Evolutionary conservation across 192 early-diverging fungal species (phyloP).

Genomic region (Coemansia sp.): DNA sequence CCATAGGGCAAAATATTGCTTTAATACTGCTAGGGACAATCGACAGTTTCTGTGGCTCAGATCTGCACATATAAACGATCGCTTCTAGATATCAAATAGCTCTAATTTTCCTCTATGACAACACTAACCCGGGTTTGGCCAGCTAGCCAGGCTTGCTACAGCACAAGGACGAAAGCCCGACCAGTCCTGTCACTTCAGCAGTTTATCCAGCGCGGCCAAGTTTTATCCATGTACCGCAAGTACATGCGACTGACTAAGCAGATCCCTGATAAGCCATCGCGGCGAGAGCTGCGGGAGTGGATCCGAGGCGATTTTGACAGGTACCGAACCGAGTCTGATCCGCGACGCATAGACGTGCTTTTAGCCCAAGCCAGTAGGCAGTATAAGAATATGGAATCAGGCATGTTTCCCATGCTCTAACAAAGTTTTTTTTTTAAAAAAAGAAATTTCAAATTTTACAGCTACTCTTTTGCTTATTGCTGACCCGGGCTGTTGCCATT

Average conservation of each 20-base stretch:
- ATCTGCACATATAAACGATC: not conserved
- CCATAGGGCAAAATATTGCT: not conserved
- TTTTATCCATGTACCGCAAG: slow-evolving; percentile 47
- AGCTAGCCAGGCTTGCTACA: not conserved
- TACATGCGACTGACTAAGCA: slow-evolving; percentile 52
- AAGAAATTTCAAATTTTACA: not conserved
- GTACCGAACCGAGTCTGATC: slow-evolving; percentile 31
- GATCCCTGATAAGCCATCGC: slow-evolving; percentile 28
- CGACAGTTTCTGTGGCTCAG: not conserved
- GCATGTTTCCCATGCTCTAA: slow-evolving; percentile 37
- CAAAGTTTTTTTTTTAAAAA: not conserved
- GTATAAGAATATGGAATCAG: slow-evolving; percentile 53
- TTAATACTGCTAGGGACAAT: not conserved
- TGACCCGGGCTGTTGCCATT: not conserved
- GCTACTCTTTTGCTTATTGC: not conserved
- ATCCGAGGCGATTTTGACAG: slow-evolving; percentile 48
- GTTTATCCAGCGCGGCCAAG: slow-evolving; percentile 54
- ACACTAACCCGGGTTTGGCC: not conserved
- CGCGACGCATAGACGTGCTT: slow-evolving; percentile 39
- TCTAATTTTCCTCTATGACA: not conserved
- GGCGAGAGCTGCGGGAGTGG: slow-evolving; percentile 47
- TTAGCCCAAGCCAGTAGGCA: slow-evolving; percentile 48
- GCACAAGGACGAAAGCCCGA: not conserved
- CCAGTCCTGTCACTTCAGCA: slow-evolving; percentile 37
- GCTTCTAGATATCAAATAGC: not conserved